A percentile compares a stretch with the other conserved stretches of the same genome.
Conservation (phyloP, 2,329 filamentous ascomycete genomes). For the Hysterium pulicare region DNA sequence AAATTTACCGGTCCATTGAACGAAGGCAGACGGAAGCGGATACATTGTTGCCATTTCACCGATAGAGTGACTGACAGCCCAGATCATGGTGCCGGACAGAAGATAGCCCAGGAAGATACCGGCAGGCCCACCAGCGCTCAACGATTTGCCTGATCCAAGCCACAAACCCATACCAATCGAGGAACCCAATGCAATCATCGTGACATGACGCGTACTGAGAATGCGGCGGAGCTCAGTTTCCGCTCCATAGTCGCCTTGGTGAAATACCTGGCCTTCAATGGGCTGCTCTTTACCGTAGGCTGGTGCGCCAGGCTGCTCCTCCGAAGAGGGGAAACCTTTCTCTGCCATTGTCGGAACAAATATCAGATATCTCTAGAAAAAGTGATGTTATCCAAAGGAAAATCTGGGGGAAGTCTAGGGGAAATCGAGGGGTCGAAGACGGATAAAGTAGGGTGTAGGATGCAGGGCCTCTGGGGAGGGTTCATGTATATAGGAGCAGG, state of each 20-base stretch:
- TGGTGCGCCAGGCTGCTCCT: too few species aligned
- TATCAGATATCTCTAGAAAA: not conserved
- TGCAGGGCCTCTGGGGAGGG: not conserved
- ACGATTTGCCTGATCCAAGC: conserved; percentile 45
- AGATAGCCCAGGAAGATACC: conserved; percentile 46
- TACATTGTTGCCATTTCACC: conserved; percentile 49
- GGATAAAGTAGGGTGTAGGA: not conserved
- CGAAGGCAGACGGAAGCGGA: conserved; percentile 45
- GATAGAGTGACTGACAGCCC: conserved; percentile 46
- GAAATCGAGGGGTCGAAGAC: not conserved
- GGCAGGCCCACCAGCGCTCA: conserved; percentile 43
- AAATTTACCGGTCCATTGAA: conserved; percentile 48
- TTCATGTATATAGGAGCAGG: not conserved
- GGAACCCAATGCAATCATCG: conserved; percentile 39
- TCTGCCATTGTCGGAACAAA: not conserved
- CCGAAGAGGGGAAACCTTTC: not conserved
- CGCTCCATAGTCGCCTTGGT: conserved; percentile 20
- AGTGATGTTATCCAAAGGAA: not conserved
- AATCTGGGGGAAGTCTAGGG: not conserved
- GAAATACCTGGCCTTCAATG: not conserved
- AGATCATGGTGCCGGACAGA: conserved; percentile 40
- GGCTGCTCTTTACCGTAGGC: not conserved
- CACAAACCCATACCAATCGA: conserved; percentile 49
- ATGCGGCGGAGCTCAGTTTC: conserved; percentile 37
- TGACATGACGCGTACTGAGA: conserved; percentile 41